Conservation (phyloP, 2,329 filamentous ascomycete genomes). For the Diaporthe helianthi region DNA sequence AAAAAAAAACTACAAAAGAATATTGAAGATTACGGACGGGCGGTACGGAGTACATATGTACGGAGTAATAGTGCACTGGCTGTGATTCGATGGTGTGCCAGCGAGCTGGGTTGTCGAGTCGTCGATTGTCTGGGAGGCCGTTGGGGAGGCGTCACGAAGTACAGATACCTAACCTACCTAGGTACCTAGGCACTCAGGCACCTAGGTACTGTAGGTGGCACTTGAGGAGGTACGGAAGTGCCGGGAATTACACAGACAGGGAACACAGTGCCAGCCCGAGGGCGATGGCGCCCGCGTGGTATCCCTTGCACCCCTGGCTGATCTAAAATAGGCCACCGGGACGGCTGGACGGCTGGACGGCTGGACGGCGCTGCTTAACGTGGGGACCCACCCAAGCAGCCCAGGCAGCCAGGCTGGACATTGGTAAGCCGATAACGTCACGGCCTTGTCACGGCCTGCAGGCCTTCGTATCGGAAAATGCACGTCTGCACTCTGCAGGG, state of each 20-base stretch:
- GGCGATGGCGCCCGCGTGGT: slow-evolving; percentile 24
- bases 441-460: neutral
- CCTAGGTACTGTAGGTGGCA: too few species aligned
- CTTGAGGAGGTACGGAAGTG: slow-evolving; percentile 32
- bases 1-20: neutral
- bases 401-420: neutral
- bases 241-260: slow-evolving; percentile 32
- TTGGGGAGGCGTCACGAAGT: slow-evolving; percentile 17
- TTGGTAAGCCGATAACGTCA: slow-evolving; percentile 27
- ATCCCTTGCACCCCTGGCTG: slow-evolving; percentile 10
- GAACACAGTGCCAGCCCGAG: slow-evolving; percentile 31
- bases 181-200: too few species aligned
- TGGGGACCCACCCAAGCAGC: slow-evolving; percentile 16
- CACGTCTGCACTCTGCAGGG: slow-evolving; percentile 21
- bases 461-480: slow-evolving; percentile 30
- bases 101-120: neutral
- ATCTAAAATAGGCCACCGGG: slow-evolving; percentile 29
- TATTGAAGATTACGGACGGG: neutral
- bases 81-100: neutral
- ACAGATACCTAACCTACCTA: neutral
- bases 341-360: too few species aligned
- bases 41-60: too few species aligned
- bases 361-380: slow-evolving; percentile 33
- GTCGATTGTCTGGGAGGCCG: slow-evolving; percentile 11
- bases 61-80: too few species aligned